Conservation (phyloP, 2,329 filamentous ascomycete species). For the Coleophoma cylindrospora region DNA sequence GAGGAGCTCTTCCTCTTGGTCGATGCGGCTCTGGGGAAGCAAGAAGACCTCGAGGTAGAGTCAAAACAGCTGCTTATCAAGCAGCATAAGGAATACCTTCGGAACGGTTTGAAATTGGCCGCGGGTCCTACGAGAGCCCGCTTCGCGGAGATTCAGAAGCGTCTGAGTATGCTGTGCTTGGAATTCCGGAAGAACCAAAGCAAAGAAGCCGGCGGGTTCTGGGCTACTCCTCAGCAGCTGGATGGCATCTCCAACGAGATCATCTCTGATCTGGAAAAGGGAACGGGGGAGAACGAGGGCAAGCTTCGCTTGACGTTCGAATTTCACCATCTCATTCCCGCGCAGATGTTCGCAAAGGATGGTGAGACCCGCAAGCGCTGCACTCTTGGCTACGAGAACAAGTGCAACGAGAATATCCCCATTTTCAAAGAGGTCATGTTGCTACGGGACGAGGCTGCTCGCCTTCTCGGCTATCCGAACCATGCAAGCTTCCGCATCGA, state of each 20-base stretch:
- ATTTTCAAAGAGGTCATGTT: slow-evolving; percentile 69
- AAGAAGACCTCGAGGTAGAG: slow-evolving; percentile 60
- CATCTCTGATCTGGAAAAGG: slow-evolving; percentile 59
- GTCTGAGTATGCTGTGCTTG: slow-evolving; percentile 66
- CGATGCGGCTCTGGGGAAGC: slow-evolving; percentile 46
- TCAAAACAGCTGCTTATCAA: slow-evolving; percentile 66
- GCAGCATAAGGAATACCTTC: slow-evolving; percentile 68
- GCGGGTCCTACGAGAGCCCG: slow-evolving; percentile 60
- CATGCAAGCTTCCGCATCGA: slow-evolving; percentile 55
- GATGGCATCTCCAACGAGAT: slow-evolving; percentile 68
- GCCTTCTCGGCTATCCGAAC: slow-evolving; percentile 67
- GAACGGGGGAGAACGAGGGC: slow-evolving; percentile 60
- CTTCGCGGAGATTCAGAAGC: slow-evolving; percentile 79
- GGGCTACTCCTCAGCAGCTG: slow-evolving; percentile 67
- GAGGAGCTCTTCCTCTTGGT: slow-evolving; percentile 69
- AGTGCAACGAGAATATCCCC: slow-evolving; percentile 54
- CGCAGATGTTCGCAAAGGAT: slow-evolving; percentile 24
- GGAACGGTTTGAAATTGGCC: slow-evolving; percentile 65
- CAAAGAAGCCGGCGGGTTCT: slow-evolving; percentile 57
- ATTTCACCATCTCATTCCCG: too few relatives aligned
- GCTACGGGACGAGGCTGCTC: slow-evolving; percentile 69
- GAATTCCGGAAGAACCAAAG: slow-evolving; percentile 63
- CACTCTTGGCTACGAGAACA: slow-evolving; percentile 28
- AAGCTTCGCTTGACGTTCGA: slow-evolving; percentile 39
- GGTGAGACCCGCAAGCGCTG: slow-evolving; percentile 12